phyloP scores from a whole-genome alignment of 192 early-diverging fungal genomes.

The Spizellomyces sp. region DNA sequence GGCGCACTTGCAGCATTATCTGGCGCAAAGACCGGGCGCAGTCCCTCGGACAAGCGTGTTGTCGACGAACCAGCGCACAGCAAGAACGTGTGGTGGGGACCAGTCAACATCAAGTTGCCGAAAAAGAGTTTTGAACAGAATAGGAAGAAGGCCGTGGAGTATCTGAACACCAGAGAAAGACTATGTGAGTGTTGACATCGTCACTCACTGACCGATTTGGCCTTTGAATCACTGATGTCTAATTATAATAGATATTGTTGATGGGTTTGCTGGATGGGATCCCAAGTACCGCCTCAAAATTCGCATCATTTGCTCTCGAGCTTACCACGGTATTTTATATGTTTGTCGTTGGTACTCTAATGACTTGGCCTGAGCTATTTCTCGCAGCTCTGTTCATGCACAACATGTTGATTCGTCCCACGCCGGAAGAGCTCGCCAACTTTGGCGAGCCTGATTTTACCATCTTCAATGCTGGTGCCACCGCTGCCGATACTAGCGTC shows the following conservation, averaged over 20 bases:
- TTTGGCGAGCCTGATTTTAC: slow-evolving; percentile 93
- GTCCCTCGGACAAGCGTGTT: slow-evolving; percentile 88
- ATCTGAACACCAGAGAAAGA: slow-evolving; percentile 76
- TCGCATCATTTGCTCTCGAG: slow-evolving; percentile 82
- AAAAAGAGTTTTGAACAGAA: slow-evolving; percentile 66
- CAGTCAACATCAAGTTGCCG: slow-evolving; percentile 73
- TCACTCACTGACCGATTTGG: not conserved
- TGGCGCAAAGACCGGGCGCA: slow-evolving; percentile 83
- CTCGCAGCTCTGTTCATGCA: slow-evolving; percentile 80
- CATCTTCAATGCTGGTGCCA: slow-evolving; percentile 85
- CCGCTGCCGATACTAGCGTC: slow-evolving; percentile 77
- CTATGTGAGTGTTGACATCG: slow-evolving; percentile 24
- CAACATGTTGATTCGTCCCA: slow-evolving; percentile 96
- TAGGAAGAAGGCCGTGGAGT: slow-evolving; percentile 83
- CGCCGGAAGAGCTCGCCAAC: slow-evolving; percentile 75
- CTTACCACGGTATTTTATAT: slow-evolving; percentile 65
- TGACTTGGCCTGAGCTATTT: not conserved
- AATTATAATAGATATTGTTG: slow-evolving; percentile 71
- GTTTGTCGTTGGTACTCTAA: not conserved
- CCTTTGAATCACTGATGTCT: not conserved
- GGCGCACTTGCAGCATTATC: slow-evolving; percentile 83
- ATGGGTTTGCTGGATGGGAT: slow-evolving; percentile 92
- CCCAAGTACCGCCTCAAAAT: slow-evolving; percentile 90
- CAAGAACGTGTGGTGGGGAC: slow-evolving; percentile 85
- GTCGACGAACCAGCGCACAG: slow-evolving; percentile 76